Evolutionary conservation across 192 early-diverging fungal genomes (phyloP), one percentile per base, ranked within the genome.

Genomic region (Rhizoclosmatium sp.): DNA sequence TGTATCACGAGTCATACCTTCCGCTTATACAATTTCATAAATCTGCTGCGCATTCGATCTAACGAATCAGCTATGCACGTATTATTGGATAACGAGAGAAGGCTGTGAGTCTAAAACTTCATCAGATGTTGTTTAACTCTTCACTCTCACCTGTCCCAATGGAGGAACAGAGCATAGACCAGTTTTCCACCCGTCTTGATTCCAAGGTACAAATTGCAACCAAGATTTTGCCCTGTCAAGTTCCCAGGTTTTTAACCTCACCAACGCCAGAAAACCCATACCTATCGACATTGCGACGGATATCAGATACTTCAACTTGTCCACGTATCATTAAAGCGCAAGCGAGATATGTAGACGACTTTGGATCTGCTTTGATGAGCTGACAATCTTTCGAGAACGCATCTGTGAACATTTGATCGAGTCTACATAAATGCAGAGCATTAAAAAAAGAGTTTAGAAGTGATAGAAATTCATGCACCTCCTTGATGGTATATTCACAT

Each of bases 381-480:
- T 90, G 87, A n/a, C 74, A 82, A 3, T 91, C 89, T 51, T 79
- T 69, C 5, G 62, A 76, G 64, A 91, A 91, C 1, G 85, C 82
- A 60, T 91, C 90, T 3, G 81, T 60, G 78, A 91, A 91, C 87
- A 91, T 88, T 69, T 91, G 89, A 66, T 90, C 89, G 42, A 90
- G 54, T 5, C 89, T 89, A 54, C 5, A 54, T 44, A 10, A 14
- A 71, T 16, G 44, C 23, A 54, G 51, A 54, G 51, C 51, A 54
- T 54, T 16, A 42, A 64, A 31, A 31, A 31, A 31, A 31, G 31
- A 31, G 31, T 31, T 10, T 39, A 42, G 31, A n/a, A 66, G 10
- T n/a, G 31, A 23, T n/a, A n/a, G 16, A 23, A 42, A 66, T 3
- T 3, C 39, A 58, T 0, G n/a, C 65, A 90, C 87, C 73, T 61